Conservation (phyloP, 768 basidiomycete genomes). For the Pilatotrama ljubarskyi region DNA sequence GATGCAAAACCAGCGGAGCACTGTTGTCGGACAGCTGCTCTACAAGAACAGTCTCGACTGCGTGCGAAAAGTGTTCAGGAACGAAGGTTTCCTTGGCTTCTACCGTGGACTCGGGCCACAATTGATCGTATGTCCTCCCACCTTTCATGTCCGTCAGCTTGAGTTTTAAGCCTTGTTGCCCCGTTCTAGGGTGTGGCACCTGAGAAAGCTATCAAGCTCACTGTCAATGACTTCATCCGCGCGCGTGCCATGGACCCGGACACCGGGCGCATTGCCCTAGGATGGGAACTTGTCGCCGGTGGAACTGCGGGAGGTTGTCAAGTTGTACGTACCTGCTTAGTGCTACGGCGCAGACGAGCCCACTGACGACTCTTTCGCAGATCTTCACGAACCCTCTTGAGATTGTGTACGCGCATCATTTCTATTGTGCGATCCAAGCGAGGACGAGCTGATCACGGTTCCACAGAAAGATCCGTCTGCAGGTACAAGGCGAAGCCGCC, state of each 20-base stretch:
- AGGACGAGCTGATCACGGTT: slow-evolving; percentile 10
- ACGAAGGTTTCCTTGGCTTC: slow-evolving; percentile 94
- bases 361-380: slow-evolving; percentile 41
- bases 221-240: slow-evolving; percentile 91
- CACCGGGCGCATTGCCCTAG: slow-evolving; percentile 89
- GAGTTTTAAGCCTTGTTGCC: background rate
- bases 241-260: slow-evolving; percentile 86
- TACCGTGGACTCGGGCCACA: slow-evolving; percentile 97
- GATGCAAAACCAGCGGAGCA: slow-evolving; percentile 97
- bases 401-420: slow-evolving; percentile 70
- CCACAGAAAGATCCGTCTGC: slow-evolving; percentile 85
- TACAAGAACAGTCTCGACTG: slow-evolving; percentile 98
- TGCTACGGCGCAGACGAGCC: background rate
- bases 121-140: slow-evolving; percentile 60
- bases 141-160: slow-evolving; percentile 1
- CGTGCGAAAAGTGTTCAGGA: slow-evolving; percentile 88
- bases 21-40: slow-evolving; percentile 93
- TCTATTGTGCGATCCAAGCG: background rate
- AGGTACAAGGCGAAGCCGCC: slow-evolving; percentile 94
- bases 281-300: slow-evolving; percentile 92
- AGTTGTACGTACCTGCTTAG: slow-evolving; percentile 66
- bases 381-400: slow-evolving; percentile 97
- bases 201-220: slow-evolving; percentile 97
- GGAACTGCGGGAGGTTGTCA: slow-evolving; percentile 94
- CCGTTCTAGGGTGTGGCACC: slow-evolving; percentile 81